Evolutionary conservation across 2,329 filamentous ascomycete genomes (phyloP).

Genomic region (Thelonectria olida): DNA sequence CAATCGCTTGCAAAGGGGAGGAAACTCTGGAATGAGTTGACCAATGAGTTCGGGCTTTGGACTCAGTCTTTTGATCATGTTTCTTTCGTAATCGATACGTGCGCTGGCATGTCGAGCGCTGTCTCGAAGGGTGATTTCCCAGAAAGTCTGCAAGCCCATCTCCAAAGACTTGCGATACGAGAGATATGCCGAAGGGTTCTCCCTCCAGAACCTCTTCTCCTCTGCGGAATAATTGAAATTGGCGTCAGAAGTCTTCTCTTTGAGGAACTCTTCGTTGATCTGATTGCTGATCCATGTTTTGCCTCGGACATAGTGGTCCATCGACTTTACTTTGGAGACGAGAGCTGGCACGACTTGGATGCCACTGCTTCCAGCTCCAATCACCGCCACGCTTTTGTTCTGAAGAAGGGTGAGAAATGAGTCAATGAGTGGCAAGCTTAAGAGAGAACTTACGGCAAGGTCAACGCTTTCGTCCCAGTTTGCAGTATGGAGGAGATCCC

Average conservation of each 20-base stretch:
- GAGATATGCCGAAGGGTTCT: constrained; percentile 2
- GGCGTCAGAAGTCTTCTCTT: background rate
- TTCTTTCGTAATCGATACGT: background rate
- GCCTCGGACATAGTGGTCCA: constrained; percentile 23
- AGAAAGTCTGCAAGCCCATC: background rate
- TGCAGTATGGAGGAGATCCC: constrained; percentile 60
- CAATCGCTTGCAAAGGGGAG: constrained; percentile 7
- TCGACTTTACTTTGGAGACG: constrained; percentile 3
- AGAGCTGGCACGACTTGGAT: constrained; percentile 24
- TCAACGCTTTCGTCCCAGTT: constrained; percentile 12
- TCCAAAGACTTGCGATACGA: constrained; percentile 14
- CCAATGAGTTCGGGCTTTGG: background rate
- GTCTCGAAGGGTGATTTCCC: background rate
- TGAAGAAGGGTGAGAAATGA: background rate
- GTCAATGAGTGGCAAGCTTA: background rate
- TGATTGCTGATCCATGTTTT: constrained; percentile 18
- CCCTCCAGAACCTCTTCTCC: constrained; percentile 4
- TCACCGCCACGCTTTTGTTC: constrained; percentile 18
- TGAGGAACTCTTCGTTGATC: background rate
- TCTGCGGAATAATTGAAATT: constrained; percentile 6
- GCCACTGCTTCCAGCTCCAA: constrained; percentile 19
- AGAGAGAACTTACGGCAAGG: background rate
- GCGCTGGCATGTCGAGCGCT: background rate
- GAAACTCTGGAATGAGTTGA: background rate
- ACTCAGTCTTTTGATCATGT: background rate